These are phyloP conservation scores for Alternaria infectoria DNA, from an alignment of 2,329 filamentous ascomycete species.

Conservation along the genomic window DNA sequence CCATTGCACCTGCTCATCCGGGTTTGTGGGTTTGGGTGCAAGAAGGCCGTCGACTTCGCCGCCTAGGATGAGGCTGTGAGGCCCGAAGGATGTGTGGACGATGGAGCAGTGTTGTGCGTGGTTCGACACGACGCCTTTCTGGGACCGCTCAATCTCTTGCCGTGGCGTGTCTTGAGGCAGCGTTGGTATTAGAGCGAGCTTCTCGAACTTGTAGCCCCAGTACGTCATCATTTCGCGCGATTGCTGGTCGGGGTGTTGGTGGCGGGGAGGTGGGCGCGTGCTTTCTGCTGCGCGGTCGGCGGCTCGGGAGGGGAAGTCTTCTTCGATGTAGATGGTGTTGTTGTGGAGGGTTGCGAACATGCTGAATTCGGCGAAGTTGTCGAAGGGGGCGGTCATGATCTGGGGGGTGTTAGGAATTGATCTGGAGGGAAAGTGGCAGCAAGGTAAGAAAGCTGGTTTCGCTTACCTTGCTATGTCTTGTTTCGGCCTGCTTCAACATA, in stretches of 20 bases:
- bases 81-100: slow-evolving; percentile 85
- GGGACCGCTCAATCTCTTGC: slow-evolving; percentile 79
- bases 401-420: slow-evolving; percentile 47
- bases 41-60: slow-evolving; percentile 87
- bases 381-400: slow-evolving; percentile 87
- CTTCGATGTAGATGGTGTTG: slow-evolving; percentile 84
- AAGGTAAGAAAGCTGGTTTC: slow-evolving; percentile 20
- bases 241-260: slow-evolving; percentile 59
- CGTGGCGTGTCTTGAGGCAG: slow-evolving; percentile 81
- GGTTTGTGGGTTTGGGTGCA: slow-evolving; percentile 23
- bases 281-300: slow-evolving; percentile 60
- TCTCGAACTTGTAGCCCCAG: slow-evolving; percentile 99
- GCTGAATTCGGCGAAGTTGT: slow-evolving; percentile 81
- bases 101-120: slow-evolving; percentile 95
- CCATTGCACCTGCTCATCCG: slow-evolving; percentile 71
- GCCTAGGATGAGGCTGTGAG: slow-evolving; percentile 75
- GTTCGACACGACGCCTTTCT: slow-evolving; percentile 78
- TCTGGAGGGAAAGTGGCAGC: background rate
- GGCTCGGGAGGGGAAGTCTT: slow-evolving; percentile 78
- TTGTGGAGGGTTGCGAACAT: slow-evolving; percentile 95
- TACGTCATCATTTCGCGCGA: slow-evolving; percentile 86
- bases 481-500: slow-evolving; percentile 45
- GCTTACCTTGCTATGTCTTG: slow-evolving; percentile 20
- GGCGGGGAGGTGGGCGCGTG: slow-evolving; percentile 26
- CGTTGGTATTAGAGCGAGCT: slow-evolving; percentile 74